phyloP scores from a whole-genome alignment of 495 filamentous ascomycete species.

The Penicillium dipodomyicola region DNA sequence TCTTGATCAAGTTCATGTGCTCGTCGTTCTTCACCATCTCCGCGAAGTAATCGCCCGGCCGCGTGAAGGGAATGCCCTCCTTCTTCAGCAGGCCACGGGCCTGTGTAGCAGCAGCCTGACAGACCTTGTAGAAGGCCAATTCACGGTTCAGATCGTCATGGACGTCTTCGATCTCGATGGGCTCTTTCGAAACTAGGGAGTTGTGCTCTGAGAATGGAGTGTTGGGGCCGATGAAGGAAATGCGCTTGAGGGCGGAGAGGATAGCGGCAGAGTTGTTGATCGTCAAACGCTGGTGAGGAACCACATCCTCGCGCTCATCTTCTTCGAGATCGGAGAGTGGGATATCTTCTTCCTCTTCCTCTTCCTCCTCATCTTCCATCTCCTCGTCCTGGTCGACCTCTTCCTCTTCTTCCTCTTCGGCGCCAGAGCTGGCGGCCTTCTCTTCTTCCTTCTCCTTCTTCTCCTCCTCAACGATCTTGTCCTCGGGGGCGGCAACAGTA shows the following conservation, averaged over 20 bases:
- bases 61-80: constrained; percentile 78
- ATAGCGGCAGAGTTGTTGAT: constrained; percentile 96
- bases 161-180: constrained; percentile 61
- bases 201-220: constrained; percentile 67
- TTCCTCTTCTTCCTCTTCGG: constrained; percentile 29
- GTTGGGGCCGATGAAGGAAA: constrained; percentile 58
- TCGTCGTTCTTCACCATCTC: constrained; percentile 99
- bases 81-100: constrained; percentile 72
- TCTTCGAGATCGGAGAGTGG: constrained; percentile 81
- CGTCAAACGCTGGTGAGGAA: constrained; percentile 87
- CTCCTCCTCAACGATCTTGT: constrained; percentile 25
- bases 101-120: constrained; percentile 69
- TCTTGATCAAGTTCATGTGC: constrained; percentile 95
- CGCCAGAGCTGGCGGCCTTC: constrained; percentile 14
- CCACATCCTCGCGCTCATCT: constrained; percentile 78
- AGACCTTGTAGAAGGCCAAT: constrained; percentile 89
- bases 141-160: constrained; percentile 89
- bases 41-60: constrained; percentile 92
- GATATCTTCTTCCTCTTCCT: constrained; percentile 62
- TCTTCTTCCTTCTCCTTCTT: constrained; percentile 27
- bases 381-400: constrained; percentile 37
- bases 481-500: constrained; percentile 35
- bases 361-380: constrained; percentile 45
- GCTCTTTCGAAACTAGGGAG: constrained; percentile 53
- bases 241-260: constrained; percentile 69